Base-by-base conservation (phyloP, 2,329 filamentous ascomycete species). In the Ustilaginoidea virens region DNA sequence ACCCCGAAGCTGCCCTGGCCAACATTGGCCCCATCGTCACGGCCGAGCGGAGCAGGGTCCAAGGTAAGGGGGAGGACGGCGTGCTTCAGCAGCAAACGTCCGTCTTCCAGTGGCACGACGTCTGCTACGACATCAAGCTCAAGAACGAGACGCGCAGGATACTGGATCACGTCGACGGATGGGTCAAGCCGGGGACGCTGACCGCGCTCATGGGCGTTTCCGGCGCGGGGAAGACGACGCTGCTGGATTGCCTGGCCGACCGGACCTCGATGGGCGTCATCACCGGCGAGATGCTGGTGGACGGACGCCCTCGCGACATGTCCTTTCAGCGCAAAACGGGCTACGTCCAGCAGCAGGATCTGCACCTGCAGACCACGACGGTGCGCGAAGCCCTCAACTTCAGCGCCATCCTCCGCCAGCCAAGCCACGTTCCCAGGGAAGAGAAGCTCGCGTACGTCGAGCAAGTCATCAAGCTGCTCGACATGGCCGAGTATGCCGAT, bases 251-350 rank as follows among this genome's bases (percentile, higher is more conserved):
- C 20, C 63, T 94, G 38, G 86, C 86, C 25, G 80, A 80, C 34
- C 77, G 86, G 48, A 79, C 79, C 8, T 85, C 80, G 1, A 87
- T 90, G 74, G 86, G 86, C 54, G 77, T 92, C 12, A 81, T 93
- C 27, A 74, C 70, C 5, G 86, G 86, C 30, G 77, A 87, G 41
- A 90, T 92, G 76, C 52, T 72, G 8, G 66, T 74, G 9, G 64
- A 73, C 34, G 69, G 69, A 17, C 64, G 61, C 21, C 74, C 70
- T 17, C 72, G 80, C 26, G 82, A 92, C 39, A 65, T 66, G 24
- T 83, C 79, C 0, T 93, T 93, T 66, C 85, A 92, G 52, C 78
- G 85, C 39, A 90, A 87, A 57, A 92, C 82, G 0, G 85, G 85
- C 27, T 92, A 92, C 42, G 85, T 86, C 20, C 82, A 92, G 47